These are phyloP conservation scores for Solanum lignicaule DNA, from an alignment of 257 asterid species.

Conservation along the genomic window DNA sequence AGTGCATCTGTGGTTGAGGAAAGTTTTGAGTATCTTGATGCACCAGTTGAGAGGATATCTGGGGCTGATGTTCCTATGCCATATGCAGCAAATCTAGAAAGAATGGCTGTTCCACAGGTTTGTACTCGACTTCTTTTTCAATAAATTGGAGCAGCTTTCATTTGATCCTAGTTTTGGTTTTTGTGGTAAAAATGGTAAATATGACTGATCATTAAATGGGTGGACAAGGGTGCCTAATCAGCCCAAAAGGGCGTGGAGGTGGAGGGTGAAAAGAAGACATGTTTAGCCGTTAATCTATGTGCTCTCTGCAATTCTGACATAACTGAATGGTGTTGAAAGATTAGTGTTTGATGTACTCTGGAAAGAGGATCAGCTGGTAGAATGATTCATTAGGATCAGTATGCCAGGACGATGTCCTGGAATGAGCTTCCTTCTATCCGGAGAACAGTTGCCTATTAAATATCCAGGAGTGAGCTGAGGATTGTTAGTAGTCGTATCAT, in stretches of 20 bases:
- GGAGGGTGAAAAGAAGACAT: background rate
- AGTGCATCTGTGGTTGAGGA: conserved; percentile 56
- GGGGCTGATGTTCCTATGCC: conserved; percentile 77
- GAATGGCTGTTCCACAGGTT: conserved; percentile 63
- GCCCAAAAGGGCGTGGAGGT: background rate
- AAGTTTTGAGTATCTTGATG: conserved; percentile 59
- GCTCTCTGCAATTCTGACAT: background rate
- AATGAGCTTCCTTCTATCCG: background rate
- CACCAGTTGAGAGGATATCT: conserved; percentile 54
- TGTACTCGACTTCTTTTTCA: background rate
- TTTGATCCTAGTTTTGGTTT: background rate
- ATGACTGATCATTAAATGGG: background rate
- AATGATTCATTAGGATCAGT: background rate
- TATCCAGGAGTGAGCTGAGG: background rate
- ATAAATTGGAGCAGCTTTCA: background rate
- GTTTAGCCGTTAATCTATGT: background rate
- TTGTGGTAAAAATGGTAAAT: background rate
- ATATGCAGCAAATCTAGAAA: conserved; percentile 60
- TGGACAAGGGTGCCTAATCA: background rate
- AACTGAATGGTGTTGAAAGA: background rate
- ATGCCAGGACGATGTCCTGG: background rate
- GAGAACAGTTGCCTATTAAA: background rate
- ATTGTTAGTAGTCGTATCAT: background rate
- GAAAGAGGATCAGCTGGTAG: background rate
- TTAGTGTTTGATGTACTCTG: background rate